Evolutionary conservation across 345 rosid species (phyloP).

Genomic region (Bruguiera gymnorhiza): DNA sequence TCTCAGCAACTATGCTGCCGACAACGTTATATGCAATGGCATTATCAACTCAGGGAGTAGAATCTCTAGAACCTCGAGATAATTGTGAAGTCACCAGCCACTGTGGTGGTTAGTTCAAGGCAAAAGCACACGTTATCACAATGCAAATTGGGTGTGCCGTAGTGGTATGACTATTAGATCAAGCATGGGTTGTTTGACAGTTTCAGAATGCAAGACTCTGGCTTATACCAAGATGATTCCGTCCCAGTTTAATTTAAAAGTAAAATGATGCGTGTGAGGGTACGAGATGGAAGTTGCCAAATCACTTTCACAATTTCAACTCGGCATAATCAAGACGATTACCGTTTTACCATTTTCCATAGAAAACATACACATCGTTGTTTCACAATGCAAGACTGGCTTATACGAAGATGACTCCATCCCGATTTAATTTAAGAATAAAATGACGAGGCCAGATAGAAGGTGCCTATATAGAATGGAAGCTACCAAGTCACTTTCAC

Average conservation of each 20-base stretch:
- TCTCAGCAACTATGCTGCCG: no score
- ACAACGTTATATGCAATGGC: no score
- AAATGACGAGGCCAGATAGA: neutral
- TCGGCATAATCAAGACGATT: neutral
- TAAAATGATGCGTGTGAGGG: neutral
- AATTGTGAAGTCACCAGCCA: neutral
- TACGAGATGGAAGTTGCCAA: conserved; percentile 11
- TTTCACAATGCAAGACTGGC: no score
- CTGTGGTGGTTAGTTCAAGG: neutral
- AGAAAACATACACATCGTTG: no score
- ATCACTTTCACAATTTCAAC: conserved; percentile 29
- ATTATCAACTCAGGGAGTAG: no score
- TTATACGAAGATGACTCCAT: neutral
- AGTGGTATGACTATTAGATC: no score
- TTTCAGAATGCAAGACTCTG: no score
- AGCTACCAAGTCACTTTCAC: conserved; percentile 32
- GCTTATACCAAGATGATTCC: neutral
- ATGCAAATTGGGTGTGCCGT: no score
- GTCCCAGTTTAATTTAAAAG: neutral
- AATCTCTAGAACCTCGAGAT: no score
- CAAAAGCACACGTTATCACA: no score
- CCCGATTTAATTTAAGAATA: neutral
- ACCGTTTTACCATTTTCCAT: no score
- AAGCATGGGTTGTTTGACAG: no score
- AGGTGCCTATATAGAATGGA: conserved; percentile 21